Evolutionary conservation across 1,139 yeast species (phyloP).

Genomic region (Meyerozyma sp.): DNA sequence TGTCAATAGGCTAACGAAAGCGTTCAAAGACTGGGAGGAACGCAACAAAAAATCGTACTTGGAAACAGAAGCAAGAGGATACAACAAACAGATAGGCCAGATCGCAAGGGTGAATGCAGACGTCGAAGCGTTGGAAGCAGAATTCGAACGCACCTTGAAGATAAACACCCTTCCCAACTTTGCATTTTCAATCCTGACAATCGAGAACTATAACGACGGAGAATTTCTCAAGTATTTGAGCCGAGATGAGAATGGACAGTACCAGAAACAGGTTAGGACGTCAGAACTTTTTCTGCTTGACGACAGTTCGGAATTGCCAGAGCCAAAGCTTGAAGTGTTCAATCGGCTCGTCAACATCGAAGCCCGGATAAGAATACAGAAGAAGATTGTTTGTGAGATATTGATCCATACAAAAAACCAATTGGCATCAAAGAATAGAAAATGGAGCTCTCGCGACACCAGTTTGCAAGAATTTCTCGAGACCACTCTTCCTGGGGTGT

Average conservation of each 20-base stretch:
- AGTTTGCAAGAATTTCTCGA: slow-evolving; percentile 34
- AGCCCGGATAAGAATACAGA: slow-evolving; percentile 26
- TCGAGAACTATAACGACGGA: slow-evolving; percentile 20
- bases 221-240: slow-evolving; percentile 13
- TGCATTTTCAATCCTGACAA: slow-evolving; percentile 24
- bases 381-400: slow-evolving; percentile 33
- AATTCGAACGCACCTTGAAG: slow-evolving; percentile 20
- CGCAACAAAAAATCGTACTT: slow-evolving; percentile 16
- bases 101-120: slow-evolving; percentile 25
- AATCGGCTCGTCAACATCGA: slow-evolving; percentile 30
- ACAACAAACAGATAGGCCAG: slow-evolving; percentile 27
- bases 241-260: slow-evolving; percentile 9
- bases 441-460: slow-evolving; percentile 38
- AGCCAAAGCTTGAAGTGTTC: slow-evolving; percentile 27
- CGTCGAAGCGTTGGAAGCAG: slow-evolving; percentile 16
- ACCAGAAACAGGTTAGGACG: slow-evolving; percentile 15
- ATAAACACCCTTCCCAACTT: slow-evolving; percentile 26
- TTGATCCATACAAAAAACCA: slow-evolving; percentile 28
- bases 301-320: slow-evolving; percentile 18
- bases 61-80: slow-evolving; percentile 19
- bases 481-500: slow-evolving; percentile 24
- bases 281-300: slow-evolving; percentile 25
- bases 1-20: slow-evolving; percentile 26
- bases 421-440: slow-evolving; percentile 24
- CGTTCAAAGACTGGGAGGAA: slow-evolving; percentile 28